Evolutionary conservation across 2,329 filamentous ascomycete species (phyloP).

Genomic region (Aspergillus luchuensis): DNA sequence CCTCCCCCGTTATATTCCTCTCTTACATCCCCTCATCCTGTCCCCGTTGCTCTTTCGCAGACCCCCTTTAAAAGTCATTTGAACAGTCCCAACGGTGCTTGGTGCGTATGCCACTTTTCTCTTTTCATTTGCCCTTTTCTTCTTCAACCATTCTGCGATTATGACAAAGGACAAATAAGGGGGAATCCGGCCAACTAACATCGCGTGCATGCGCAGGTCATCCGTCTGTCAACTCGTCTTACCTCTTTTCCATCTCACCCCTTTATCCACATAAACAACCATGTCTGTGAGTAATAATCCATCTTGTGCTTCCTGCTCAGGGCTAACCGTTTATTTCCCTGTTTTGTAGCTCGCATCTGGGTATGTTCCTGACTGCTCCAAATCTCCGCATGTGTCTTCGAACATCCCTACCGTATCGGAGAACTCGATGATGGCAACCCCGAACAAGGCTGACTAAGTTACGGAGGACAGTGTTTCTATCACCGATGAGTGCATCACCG

Average conservation of each 20-base stretch:
- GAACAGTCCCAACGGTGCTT: conserved; percentile 22
- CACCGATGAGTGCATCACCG: conserved; percentile 49
- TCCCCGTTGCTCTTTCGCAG: conserved; percentile 8
- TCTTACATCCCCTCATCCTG: conserved; percentile 16
- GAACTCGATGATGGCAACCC: neutral
- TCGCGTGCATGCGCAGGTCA: conserved; percentile 33
- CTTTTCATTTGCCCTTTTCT: neutral
- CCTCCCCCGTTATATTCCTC: conserved; percentile 17
- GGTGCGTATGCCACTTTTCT: conserved; percentile 13
- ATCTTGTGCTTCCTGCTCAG: neutral
- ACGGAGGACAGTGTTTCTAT: conserved; percentile 45
- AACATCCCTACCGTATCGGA: neutral
- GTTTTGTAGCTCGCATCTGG: conserved; percentile 38
- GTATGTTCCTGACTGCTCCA: conserved; percentile 27
- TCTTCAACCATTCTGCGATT: neutral
- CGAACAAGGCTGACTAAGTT: conserved; percentile 22
- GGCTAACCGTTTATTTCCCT: conserved; percentile 14
- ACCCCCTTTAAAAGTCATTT: conserved; percentile 5
- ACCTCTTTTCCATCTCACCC: conserved; percentile 15
- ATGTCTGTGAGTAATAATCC: conserved; percentile 36
- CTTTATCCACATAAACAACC: conserved; percentile 28
- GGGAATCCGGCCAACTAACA: conserved; percentile 30
- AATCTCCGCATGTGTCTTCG: conserved; percentile 1
- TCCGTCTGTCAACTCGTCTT: conserved; percentile 21
- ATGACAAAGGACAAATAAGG: conserved; percentile 13